phyloP scores from a whole-genome alignment of 2,329 filamentous ascomycete genomes.

The Tolypocladium pustulatum region DNA sequence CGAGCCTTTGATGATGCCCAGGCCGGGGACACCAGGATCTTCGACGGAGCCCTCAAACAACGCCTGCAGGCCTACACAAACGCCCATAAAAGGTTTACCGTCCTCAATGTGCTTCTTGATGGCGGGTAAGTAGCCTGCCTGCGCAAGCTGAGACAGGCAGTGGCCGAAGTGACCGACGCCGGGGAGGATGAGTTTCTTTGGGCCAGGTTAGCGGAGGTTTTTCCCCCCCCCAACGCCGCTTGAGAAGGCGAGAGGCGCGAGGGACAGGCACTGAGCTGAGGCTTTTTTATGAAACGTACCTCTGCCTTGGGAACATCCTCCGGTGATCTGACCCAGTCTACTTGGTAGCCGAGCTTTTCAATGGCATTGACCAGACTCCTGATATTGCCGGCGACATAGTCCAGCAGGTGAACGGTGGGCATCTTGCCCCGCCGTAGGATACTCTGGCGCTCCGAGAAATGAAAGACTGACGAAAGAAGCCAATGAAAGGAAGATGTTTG shows the following conservation, averaged over 20 bases:
- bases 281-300: conserved; percentile 33
- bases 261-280: neutral
- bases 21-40: conserved; percentile 57
- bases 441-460: neutral
- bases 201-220: neutral
- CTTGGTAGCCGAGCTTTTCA: conserved; percentile 84
- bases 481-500: neutral
- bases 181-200: conserved; percentile 82
- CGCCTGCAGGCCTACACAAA: conserved; percentile 90
- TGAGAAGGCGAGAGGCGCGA: neutral
- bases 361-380: conserved; percentile 95
- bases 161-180: conserved; percentile 97
- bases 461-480: neutral
- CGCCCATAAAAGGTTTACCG: conserved; percentile 97
- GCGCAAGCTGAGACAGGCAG: conserved; percentile 74
- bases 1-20: conserved; percentile 61
- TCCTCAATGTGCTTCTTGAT: conserved; percentile 73
- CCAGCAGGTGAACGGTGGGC: conserved; percentile 66
- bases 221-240: neutral
- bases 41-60: conserved; percentile 82
- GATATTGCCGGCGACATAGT: conserved; percentile 96
- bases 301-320: conserved; percentile 78
- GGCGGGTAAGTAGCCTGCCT: conserved; percentile 74
- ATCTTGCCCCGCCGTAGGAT: conserved; percentile 32
- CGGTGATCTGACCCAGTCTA: conserved; percentile 83